Evolutionary conservation across 2,329 filamentous ascomycete species (phyloP), one percentile per base, ranked within the genome.

Genomic region (Ophiostoma tasmaniense): DNA sequence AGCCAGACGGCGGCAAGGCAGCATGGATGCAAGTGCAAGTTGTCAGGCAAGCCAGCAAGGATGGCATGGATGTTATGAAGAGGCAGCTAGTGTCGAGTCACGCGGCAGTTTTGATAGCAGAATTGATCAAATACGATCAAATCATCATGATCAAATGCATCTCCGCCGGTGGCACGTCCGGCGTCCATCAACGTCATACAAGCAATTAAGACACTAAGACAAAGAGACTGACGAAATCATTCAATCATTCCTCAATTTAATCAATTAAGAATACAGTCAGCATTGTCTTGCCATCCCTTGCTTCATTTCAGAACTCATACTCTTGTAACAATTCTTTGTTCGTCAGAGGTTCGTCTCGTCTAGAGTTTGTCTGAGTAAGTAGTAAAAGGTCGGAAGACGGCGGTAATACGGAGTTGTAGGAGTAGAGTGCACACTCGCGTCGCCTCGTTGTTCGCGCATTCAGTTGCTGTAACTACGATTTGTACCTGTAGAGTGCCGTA

Each of bases 11-110:
- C 42, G 42, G 42, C 17, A 45, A 45, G 42, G 42, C 17, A 45
- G 42, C 42, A 45, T 45, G 42, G 42, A 45, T 45, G 5, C 1
- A 42, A 14, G 39, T 42, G n/a, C n/a, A n/a, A n/a, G n/a, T 13
- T 14, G 17, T 42, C 39, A 42, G 39, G 13, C 13, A 13, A 42
- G 39, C 5, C 13, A 13, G 39, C 39, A 42, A 45, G 42, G 42
- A 45, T 45, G 39, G 39, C 13, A 42, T 42, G 39, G 39, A 14
- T 20, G n/a, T n/a, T n/a, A n/a, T n/a, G 17, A 30, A 11, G 30
- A 62, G 61, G 61, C 61, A 64, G 61, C 61, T 64, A 64, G 33
- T 64, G 33, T 64, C 33, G 61, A 64, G 61, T 64, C 61, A 37
- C 61, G 61, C 61, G 61, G 30, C 55, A 61, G 33, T 33, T 33